Percentiles rank a stretch among this genome's conserved stretches.
Conservation (phyloP, 495 filamentous ascomycete species). For the Aspergillus hancockii region DNA sequence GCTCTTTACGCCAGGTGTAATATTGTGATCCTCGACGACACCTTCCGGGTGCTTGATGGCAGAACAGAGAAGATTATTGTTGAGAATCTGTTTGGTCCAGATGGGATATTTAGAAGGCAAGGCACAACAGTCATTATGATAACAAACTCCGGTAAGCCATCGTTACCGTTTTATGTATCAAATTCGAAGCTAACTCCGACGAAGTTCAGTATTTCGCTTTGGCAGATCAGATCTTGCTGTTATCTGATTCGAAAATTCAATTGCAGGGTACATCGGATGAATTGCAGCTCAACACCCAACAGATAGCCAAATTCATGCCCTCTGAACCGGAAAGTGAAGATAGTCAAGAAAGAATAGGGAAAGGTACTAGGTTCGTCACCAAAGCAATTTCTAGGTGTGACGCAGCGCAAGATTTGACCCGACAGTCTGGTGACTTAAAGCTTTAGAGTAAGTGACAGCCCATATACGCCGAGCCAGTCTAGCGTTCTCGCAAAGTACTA, state of each 20-base stretch:
- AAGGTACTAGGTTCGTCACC: not conserved
- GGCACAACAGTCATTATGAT: constrained; percentile 19
- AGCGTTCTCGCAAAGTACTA: not conserved
- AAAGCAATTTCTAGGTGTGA: not conserved
- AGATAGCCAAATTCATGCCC: not conserved
- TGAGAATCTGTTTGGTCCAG: constrained; percentile 38
- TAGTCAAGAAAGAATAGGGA: not conserved
- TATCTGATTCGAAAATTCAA: not conserved
- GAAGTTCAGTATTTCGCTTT: not conserved
- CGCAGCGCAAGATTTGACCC: not conserved
- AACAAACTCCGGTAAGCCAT: constrained; percentile 29
- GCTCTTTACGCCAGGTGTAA: constrained; percentile 40
- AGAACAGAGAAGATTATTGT: constrained; percentile 37
- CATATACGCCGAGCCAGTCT: not conserved
- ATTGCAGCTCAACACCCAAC: not conserved
- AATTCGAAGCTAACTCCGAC: not conserved
- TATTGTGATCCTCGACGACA: constrained; percentile 47
- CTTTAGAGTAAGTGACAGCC: not conserved
- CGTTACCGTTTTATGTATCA: not conserved
- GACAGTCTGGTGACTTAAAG: not conserved
- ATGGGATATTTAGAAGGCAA: constrained; percentile 36
- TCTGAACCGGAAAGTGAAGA: not conserved
- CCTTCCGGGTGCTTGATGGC: constrained; percentile 51
- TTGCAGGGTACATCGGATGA: not conserved
- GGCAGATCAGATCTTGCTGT: not conserved